Conservation (phyloP, 1,139 yeast genomes). For the Nakaseomyces sp. region DNA sequence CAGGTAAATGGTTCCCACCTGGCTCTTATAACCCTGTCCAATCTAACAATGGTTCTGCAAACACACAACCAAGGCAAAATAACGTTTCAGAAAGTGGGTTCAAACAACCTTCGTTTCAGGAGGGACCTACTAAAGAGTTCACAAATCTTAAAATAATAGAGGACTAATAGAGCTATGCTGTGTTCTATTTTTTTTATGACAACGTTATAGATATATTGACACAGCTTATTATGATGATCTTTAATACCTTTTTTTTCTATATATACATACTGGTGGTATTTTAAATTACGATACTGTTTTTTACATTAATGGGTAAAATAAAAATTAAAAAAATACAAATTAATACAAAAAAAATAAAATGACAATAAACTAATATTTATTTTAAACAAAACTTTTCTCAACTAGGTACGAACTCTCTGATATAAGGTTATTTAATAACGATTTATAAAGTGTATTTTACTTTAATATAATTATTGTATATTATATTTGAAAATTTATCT, state of each 20-base stretch:
- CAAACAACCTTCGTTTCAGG: conserved; percentile 14
- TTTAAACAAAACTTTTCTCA: too few relatives aligned
- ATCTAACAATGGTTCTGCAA: neutral
- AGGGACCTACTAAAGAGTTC: conserved; percentile 17
- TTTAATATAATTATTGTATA: too few relatives aligned
- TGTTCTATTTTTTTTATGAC: neutral
- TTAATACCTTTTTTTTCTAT: neutral
- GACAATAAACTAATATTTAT: too few relatives aligned
- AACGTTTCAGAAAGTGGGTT: neutral
- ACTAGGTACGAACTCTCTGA: too few relatives aligned
- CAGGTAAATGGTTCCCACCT: conserved; percentile 43
- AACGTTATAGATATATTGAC: neutral
- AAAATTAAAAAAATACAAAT: too few relatives aligned
- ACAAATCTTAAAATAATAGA: conserved; percentile 15
- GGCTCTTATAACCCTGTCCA: conserved; percentile 21
- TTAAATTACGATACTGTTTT: too few relatives aligned
- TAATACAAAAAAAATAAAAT: too few relatives aligned
- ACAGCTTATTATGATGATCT: neutral
- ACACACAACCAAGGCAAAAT: neutral
- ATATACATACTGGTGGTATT: neutral
- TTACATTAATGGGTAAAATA: too few relatives aligned
- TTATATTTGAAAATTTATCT: too few relatives aligned
- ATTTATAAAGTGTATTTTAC: too few relatives aligned
- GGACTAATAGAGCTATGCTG: conserved; percentile 6
- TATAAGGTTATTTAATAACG: too few relatives aligned